Evolutionary conservation across 257 asterid species (phyloP).

Genomic region (Galeopsis tetrahit): DNA sequence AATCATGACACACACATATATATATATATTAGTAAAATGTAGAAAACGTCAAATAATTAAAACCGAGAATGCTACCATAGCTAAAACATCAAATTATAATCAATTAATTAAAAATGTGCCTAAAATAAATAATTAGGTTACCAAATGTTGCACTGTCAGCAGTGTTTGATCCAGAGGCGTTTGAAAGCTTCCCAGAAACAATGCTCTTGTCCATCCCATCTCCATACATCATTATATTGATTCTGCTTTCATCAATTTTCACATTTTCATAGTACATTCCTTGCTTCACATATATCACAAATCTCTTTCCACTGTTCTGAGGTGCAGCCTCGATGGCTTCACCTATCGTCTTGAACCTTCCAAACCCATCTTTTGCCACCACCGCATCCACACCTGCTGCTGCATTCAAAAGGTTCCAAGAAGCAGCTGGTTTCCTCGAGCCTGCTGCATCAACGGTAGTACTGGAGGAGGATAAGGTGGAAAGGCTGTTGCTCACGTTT

Average conservation of each 20-base stretch:
- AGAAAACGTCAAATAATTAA: too few relatives aligned
- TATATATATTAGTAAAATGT: too few relatives aligned
- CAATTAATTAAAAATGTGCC: neutral
- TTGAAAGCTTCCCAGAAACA: conserved; percentile 27
- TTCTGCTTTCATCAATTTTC: conserved; percentile 18
- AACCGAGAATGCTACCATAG: too few relatives aligned
- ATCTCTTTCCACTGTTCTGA: neutral
- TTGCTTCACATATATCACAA: conserved; percentile 34
- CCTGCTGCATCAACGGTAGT: too few relatives aligned
- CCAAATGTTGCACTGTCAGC: conserved; percentile 35
- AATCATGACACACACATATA: too few relatives aligned
- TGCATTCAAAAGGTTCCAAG: too few relatives aligned
- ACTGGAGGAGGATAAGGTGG: conserved; percentile 13
- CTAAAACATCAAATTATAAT: too few relatives aligned
- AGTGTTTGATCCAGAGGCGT: neutral
- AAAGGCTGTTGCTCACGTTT: too few relatives aligned
- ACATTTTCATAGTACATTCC: conserved; percentile 38
- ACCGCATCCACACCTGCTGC: too few relatives aligned
- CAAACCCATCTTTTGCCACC: conserved; percentile 42
- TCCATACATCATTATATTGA: conserved; percentile 40
- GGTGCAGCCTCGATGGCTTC: conserved; percentile 35
- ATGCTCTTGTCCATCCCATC: conserved; percentile 37
- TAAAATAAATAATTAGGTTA: conserved; percentile 5
- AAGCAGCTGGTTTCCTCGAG: too few relatives aligned
- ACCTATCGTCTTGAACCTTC: conserved; percentile 26